Base-by-base conservation (phyloP, 106 monocot species). In the Allium cepa region DNA sequence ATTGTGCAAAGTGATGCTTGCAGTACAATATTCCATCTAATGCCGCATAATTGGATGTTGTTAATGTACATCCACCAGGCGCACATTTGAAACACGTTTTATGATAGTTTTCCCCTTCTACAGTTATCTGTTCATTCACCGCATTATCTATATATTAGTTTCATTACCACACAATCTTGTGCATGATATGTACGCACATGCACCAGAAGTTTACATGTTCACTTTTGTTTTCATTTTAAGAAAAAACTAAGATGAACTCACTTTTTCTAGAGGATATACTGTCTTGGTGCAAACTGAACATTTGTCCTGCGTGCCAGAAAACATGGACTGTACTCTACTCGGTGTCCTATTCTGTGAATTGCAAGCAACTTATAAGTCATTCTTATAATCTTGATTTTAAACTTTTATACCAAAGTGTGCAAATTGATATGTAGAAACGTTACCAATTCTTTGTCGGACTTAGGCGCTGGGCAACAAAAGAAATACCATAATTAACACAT, bases 21-120 rank as follows among this genome's bases (percentile, higher is more conserved):
- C 90, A 90, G 71, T 90, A 90, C 56, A 90, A 80, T n/a, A 86
- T 81, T 47, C 90, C 90, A 27, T 90, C 79, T 3, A 90, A 65
- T 0, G 90, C 90, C 0, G 90, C 86, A 55, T 86, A 90, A 59
- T 74, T 81, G 1, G 90, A 86, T 2, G 80, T 72, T 0, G 90
- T 86, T 11, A 90, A 76, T 1, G 76, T 71, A 77, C 90, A 90
- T 13, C 90, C 90, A 11, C 90, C 90, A 26, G 83, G 78, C 8
- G 90, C 80, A 68, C 90, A 90, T 73, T 77, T 85, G 85, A 90
- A 90, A 66, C 90, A 90, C 2, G 80, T 78, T 78, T 90, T 90
- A 70, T 90, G 90, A 76, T 85, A 85, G 7, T 82, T 72, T 67
- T 90, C 85, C 46, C 85, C 85, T 60, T 90, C 90, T 78, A 85